Percentiles rank a stretch among this genome's conserved stretches.
phyloP scores from a whole-genome alignment of 192 early-diverging fungal species.

The Coemansia sp. region DNA sequence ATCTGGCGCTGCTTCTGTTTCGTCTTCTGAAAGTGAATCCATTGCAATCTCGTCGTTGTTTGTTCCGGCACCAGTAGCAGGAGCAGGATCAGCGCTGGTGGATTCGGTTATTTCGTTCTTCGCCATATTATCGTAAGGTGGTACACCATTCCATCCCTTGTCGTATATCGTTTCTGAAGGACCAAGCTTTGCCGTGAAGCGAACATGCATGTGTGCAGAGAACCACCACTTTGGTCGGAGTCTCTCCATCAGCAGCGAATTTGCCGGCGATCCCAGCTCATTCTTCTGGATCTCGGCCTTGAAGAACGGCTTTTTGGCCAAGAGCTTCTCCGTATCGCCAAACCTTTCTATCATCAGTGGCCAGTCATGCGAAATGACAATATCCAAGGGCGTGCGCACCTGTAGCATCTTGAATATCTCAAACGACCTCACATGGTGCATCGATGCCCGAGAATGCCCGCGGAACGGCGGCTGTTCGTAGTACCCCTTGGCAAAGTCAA shows the following conservation, averaged over 20 bases:
- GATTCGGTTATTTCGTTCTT: background rate
- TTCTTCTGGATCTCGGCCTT: conserved; percentile 60
- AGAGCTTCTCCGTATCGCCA: conserved; percentile 66
- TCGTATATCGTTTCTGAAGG: conserved; percentile 31
- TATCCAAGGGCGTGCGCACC: conserved; percentile 75
- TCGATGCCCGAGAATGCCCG: conserved; percentile 60
- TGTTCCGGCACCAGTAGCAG: background rate
- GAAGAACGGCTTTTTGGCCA: conserved; percentile 75
- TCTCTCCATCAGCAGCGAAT: conserved; percentile 68
- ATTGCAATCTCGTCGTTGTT: conserved; percentile 61
- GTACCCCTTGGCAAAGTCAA: conserved; percentile 63
- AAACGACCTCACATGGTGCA: conserved; percentile 87
- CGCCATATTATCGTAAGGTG: conserved; percentile 5
- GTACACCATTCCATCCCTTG: conserved; percentile 25
- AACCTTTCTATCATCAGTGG: conserved; percentile 79
- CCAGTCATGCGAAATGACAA: conserved; percentile 97
- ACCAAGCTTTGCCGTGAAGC: conserved; percentile 74
- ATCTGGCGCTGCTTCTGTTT: background rate
- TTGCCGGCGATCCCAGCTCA: conserved; percentile 71
- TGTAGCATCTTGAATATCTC: conserved; percentile 76
- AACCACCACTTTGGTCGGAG: conserved; percentile 92
- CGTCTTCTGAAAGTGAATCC: conserved; percentile 34
- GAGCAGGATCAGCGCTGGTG: background rate
- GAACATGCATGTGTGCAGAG: conserved; percentile 92
- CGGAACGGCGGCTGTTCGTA: conserved; percentile 80